Percentiles rank a stretch among this genome's conserved stretches.
Conservation (phyloP, 116 monocot genomes). For the Iris pallida region DNA sequence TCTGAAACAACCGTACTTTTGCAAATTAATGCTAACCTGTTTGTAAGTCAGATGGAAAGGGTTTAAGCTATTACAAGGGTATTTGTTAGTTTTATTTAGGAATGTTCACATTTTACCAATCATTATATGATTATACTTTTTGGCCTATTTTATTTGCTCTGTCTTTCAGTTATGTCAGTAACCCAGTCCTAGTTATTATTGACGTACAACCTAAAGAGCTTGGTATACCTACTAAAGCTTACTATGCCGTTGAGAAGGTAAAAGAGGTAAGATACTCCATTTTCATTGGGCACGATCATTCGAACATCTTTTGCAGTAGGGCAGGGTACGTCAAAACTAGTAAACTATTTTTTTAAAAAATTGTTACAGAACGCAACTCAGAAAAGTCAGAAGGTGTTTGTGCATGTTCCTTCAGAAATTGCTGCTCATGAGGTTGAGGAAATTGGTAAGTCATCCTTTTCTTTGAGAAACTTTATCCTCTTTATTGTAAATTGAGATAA, state of each 20-base stretch:
- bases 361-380: too few species aligned
- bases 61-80: too few species aligned
- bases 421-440: conserved; percentile 99
- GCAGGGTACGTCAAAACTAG: too few species aligned
- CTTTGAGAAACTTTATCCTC: not conserved
- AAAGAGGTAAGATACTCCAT: conserved; percentile 63
- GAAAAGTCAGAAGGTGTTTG: too few species aligned
- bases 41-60: too few species aligned
- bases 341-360: conserved; percentile 6
- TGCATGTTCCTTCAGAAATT: conserved; percentile 95
- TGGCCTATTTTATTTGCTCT: too few species aligned
- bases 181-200: conserved; percentile 93
- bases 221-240: conserved; percentile 96
- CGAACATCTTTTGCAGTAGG: not conserved
- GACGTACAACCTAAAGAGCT: conserved; percentile 94
- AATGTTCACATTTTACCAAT: too few species aligned
- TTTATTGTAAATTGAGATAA: too few species aligned
- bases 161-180: conserved; percentile 81
- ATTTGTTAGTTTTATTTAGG: too few species aligned
- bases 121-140: too few species aligned
- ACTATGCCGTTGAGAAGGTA: conserved; percentile 95
- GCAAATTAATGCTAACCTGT: too few species aligned
- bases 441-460: conserved; percentile 49
- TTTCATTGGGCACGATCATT: not conserved
- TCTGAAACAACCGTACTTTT: too few species aligned